Evolutionary conservation across 2,329 filamentous ascomycete genomes (phyloP).

Genomic region (Aspergillus sp.): DNA sequence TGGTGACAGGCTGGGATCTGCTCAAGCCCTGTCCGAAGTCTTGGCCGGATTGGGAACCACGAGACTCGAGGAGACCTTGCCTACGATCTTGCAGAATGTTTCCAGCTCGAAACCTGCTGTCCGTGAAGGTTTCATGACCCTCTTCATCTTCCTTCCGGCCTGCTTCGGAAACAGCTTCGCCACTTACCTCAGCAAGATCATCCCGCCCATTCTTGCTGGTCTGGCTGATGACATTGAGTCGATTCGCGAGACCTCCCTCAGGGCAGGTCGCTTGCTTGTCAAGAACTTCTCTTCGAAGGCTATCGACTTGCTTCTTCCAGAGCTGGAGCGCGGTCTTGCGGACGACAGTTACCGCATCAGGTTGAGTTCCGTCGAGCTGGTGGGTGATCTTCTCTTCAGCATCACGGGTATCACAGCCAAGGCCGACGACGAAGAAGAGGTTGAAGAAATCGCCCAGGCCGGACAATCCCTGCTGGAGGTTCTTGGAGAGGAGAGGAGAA

Average conservation of each 20-base stretch:
- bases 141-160: conserved; percentile 98
- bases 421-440: conserved; percentile 75
- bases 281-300: conserved; percentile 97
- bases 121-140: conserved; percentile 97
- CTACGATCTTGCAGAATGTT: conserved; percentile 94
- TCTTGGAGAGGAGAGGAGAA: conserved; percentile 91
- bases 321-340: conserved; percentile 93
- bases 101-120: conserved; percentile 86
- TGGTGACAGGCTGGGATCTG: conserved; percentile 91
- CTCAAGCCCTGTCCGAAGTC: conserved; percentile 93
- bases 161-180: conserved; percentile 99
- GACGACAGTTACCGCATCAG: conserved; percentile 97
- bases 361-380: conserved; percentile 95
- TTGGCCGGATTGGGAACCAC: conserved; percentile 90
- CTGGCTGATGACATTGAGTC: conserved; percentile 95
- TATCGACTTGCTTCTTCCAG: conserved; percentile 89
- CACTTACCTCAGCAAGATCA: conserved; percentile 91
- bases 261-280: conserved; percentile 88
- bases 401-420: conserved; percentile 89
- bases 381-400: conserved; percentile 96
- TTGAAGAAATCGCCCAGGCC: conserved; percentile 75
- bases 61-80: conserved; percentile 90
- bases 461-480: conserved; percentile 91
- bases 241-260: conserved; percentile 93
- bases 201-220: conserved; percentile 90